A percentile compares a stretch with the other conserved stretches of the same genome.
These are phyloP conservation scores for Piper betle DNA, from an alignment of 164 flowering plant genomes.

Conservation along the genomic window DNA sequence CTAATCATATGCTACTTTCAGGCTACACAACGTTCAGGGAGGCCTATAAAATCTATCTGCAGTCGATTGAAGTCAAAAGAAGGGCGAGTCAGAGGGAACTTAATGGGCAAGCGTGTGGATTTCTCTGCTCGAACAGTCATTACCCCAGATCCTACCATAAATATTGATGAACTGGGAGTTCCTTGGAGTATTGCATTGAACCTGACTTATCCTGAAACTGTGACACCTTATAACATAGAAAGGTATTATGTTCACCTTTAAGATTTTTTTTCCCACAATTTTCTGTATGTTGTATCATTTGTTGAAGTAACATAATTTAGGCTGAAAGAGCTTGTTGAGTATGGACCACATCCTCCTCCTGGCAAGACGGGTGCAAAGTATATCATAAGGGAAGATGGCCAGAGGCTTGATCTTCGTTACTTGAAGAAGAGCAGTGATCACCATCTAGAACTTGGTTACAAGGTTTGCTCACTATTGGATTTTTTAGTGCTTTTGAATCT, in stretches of 20 bases:
- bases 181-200: too few species aligned
- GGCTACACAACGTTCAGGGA: conserved; percentile 97
- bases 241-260: too few species aligned
- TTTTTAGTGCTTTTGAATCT: background rate
- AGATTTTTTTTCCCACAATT: too few species aligned
- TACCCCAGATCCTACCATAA: conserved; percentile 46
- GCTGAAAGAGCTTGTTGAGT: conserved; percentile 95
- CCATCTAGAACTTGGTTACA: conserved; percentile 96
- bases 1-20: conserved; percentile 13
- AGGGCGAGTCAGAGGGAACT: conserved; percentile 94
- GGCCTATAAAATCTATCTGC: conserved; percentile 96
- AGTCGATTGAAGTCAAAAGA: conserved; percentile 98
- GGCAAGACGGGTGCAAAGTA: conserved; percentile 99
- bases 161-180: too few species aligned
- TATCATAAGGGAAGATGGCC: conserved; percentile 96
- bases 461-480: conserved; percentile 23
- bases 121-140: conserved; percentile 98
- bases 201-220: too few species aligned
- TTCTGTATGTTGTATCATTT: too few species aligned
- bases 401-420: conserved; percentile 96
- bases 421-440: conserved; percentile 96
- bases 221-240: too few species aligned
- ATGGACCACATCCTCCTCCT: conserved; percentile 99
- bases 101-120: conserved; percentile 98
- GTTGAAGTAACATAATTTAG: too few species aligned